phyloP scores from a whole-genome alignment of 2,329 filamentous ascomycete species.

The Neonectria punicea region DNA sequence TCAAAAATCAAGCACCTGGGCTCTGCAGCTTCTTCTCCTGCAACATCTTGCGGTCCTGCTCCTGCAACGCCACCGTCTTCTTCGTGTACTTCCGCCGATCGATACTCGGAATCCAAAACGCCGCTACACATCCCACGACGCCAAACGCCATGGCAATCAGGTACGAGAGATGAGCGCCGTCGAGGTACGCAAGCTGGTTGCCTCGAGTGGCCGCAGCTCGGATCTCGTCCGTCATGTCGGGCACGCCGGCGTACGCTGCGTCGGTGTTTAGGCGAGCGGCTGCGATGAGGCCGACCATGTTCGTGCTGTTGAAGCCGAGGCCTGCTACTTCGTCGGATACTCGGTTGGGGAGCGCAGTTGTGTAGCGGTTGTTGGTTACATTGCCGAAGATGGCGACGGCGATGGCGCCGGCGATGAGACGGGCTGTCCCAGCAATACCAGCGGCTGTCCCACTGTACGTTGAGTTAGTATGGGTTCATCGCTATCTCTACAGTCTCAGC shows the following conservation, averaged over 20 bases:
- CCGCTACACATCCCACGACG: constrained; percentile 13
- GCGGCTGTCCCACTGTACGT: constrained; percentile 12
- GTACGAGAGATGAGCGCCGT: constrained; percentile 22
- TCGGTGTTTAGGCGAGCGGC: constrained; percentile 12
- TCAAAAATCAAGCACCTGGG: neutral
- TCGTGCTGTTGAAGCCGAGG: neutral
- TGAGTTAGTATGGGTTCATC: neutral
- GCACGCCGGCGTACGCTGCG: constrained; percentile 3
- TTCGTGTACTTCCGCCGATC: constrained; percentile 24
- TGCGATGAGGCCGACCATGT: neutral
- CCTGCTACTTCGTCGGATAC: neutral
- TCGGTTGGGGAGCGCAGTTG: constrained; percentile 1
- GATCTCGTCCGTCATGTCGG: constrained; percentile 11
- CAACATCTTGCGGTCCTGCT: constrained; percentile 9
- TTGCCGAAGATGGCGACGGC: constrained; percentile 24
- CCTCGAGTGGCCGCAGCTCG: constrained; percentile 11
- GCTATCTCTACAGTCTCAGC: neutral
- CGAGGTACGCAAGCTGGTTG: constrained; percentile 22
- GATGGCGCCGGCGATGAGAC: constrained; percentile 15
- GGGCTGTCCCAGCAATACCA: constrained; percentile 17
- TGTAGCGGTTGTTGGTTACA: constrained; percentile 21
- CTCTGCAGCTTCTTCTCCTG: constrained; percentile 4
- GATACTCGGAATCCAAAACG: constrained; percentile 24
- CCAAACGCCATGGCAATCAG: constrained; percentile 24
- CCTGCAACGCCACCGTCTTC: constrained; percentile 22